These are phyloP conservation scores for Trifolium pratense DNA, from an alignment of 306 rosid genomes.

Conservation along the genomic window DNA sequence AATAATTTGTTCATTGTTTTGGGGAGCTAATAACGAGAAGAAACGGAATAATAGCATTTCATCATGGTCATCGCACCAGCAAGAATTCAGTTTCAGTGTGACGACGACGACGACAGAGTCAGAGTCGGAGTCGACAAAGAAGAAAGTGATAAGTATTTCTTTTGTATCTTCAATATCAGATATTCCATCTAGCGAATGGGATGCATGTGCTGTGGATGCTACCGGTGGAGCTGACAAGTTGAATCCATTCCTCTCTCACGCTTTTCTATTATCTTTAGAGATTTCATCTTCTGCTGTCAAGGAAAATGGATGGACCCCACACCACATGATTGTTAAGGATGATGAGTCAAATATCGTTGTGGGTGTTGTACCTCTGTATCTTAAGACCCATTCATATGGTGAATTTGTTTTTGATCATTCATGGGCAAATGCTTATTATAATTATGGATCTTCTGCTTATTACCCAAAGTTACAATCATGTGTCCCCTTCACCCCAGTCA, in stretches of 20 bases:
- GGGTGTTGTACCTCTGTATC: conserved; percentile 89
- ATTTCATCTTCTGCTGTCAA: conserved; percentile 66
- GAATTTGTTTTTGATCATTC: conserved; percentile 98
- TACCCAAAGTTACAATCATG: conserved; percentile 91
- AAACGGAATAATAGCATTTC: background rate
- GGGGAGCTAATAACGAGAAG: background rate
- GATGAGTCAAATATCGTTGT: conserved; percentile 44
- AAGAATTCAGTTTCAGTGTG: conserved; percentile 54
- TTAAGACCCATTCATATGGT: conserved; percentile 91
- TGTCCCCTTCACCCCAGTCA: conserved; percentile 94
- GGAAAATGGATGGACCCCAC: conserved; percentile 91
- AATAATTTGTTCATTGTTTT: background rate
- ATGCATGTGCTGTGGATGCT: conserved; percentile 74
- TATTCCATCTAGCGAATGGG: conserved; percentile 75
- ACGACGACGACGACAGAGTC: no score
- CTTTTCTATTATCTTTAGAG: conserved; percentile 77
- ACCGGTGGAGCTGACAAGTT: conserved; percentile 67
- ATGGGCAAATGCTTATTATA: conserved; percentile 91
- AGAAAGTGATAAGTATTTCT: conserved; percentile 53
- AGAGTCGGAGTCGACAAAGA: no score
- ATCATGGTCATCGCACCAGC: conserved; percentile 28
- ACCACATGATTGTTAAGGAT: conserved; percentile 77
- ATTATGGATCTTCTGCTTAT: conserved; percentile 73
- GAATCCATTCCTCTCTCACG: conserved; percentile 84
- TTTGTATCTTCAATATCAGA: conserved; percentile 77